Evolutionary conservation across 2,329 filamentous ascomycete genomes (phyloP).

Genomic region (Penicillium palitans): DNA sequence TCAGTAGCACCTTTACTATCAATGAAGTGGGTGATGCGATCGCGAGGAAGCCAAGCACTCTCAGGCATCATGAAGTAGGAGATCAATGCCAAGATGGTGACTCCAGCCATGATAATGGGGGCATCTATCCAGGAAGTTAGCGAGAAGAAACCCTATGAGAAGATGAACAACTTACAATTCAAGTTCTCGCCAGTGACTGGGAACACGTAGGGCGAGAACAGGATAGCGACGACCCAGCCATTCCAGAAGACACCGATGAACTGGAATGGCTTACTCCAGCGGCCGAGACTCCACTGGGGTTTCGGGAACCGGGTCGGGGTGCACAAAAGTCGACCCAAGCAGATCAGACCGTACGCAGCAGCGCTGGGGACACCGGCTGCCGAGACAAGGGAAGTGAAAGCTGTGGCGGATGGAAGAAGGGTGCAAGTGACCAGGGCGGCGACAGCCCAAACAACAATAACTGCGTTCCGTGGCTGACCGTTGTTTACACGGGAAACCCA

Average conservation of each 20-base stretch:
- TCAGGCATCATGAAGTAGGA: slow-evolving; percentile 53
- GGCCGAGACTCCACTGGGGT: slow-evolving; percentile 48
- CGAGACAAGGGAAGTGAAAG: slow-evolving; percentile 57
- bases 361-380: slow-evolving; percentile 55
- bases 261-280: slow-evolving; percentile 50
- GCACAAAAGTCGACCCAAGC: slow-evolving; percentile 49
- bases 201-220: slow-evolving; percentile 51
- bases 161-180: slow-evolving; percentile 41
- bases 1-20: slow-evolving; percentile 38
- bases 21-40: slow-evolving; percentile 48
- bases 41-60: slow-evolving; percentile 48
- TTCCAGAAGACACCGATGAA: slow-evolving; percentile 53
- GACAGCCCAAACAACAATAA: slow-evolving; percentile 59
- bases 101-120: slow-evolving; percentile 53
- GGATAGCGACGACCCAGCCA: slow-evolving; percentile 51
- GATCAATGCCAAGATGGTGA: slow-evolving; percentile 51
- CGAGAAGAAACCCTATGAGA: background rate
- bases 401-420: slow-evolving; percentile 56
- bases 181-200: slow-evolving; percentile 47
- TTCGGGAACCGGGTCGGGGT: slow-evolving; percentile 44
- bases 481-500: slow-evolving; percentile 58
- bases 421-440: slow-evolving; percentile 59
- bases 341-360: slow-evolving; percentile 55
- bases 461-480: slow-evolving; percentile 61
- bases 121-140: slow-evolving; percentile 39